Conservation (phyloP, 148 eudicot genomes). For the Fagopyrum homotropicum region DNA sequence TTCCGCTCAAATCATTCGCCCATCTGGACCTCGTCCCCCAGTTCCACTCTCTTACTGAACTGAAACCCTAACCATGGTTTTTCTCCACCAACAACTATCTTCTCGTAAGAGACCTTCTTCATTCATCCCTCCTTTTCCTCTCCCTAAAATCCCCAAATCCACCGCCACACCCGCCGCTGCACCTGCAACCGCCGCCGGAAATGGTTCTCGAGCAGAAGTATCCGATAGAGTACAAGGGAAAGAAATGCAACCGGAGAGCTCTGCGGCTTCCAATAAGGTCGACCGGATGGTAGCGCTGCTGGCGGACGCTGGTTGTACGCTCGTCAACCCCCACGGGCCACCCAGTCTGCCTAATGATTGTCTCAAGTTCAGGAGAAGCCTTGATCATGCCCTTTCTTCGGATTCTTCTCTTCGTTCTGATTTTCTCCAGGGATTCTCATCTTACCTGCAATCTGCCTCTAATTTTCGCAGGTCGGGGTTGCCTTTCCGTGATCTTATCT, state of each 20-base stretch:
- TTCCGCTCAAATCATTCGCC: not conserved
- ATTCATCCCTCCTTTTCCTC: conserved; percentile 32
- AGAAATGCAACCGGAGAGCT: conserved; percentile 15
- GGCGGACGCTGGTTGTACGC: conserved; percentile 54
- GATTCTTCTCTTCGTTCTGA: conserved; percentile 30
- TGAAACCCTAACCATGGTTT: conserved; percentile 19
- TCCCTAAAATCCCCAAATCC: conserved; percentile 32
- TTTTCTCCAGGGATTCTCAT: conserved; percentile 35
- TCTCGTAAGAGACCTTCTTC: conserved; percentile 39
- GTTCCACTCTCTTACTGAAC: not conserved
- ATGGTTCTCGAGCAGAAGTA: not conserved
- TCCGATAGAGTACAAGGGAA: not conserved
- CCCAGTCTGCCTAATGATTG: conserved; percentile 40
- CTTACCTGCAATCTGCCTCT: conserved; percentile 27
- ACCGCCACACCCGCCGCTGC: conserved; percentile 19
- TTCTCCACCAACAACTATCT: conserved; percentile 20
- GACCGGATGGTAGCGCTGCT: conserved; percentile 34
- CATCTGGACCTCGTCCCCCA: not conserved
- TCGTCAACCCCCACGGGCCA: conserved; percentile 36
- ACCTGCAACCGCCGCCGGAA: conserved; percentile 4
- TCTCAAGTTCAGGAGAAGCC: conserved; percentile 27
- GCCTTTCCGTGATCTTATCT: not conserved
- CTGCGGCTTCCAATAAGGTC: conserved; percentile 16
- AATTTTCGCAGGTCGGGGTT: conserved; percentile 40
- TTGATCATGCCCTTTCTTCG: conserved; percentile 24